phyloP scores from a whole-genome alignment of 768 basidiomycete species.

The Vararia minispora region DNA sequence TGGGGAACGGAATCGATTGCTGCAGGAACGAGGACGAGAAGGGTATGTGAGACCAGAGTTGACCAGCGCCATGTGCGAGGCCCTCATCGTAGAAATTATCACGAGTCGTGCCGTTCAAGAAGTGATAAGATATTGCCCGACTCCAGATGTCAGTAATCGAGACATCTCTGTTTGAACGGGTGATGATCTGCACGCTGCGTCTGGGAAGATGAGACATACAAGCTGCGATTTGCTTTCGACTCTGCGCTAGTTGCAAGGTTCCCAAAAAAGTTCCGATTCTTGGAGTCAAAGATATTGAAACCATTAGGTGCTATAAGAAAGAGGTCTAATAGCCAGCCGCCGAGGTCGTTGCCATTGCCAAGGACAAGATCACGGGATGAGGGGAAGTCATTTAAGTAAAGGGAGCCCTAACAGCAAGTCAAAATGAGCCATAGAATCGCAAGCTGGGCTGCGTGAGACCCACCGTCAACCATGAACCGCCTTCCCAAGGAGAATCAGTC shows the following conservation, averaged over 20 bases:
- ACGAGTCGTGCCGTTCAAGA: conserved; percentile 52
- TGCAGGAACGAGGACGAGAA: conserved; percentile 38
- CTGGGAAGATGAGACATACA: too few species aligned
- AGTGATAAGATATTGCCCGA: conserved; percentile 62
- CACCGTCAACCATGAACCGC: conserved; percentile 60
- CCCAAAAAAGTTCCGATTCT: conserved; percentile 43
- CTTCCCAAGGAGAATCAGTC: too few species aligned
- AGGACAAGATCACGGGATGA: conserved; percentile 43
- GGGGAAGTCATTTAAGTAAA: conserved; percentile 57
- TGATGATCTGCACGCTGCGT: too few species aligned
- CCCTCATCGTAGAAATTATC: conserved; percentile 49
- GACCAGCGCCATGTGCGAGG: conserved; percentile 56
- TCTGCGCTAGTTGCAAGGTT: conserved; percentile 42
- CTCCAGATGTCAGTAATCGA: conserved; percentile 53
- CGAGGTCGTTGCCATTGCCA: conserved; percentile 35
- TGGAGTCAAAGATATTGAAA: conserved; percentile 29
- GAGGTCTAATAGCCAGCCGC: conserved; percentile 48
- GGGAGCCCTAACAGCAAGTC: too few species aligned
- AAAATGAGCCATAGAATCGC: too few species aligned
- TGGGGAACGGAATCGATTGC: conserved; percentile 50
- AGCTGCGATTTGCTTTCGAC: conserved; percentile 40
- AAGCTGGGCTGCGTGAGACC: too few species aligned
- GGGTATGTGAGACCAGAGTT: conserved; percentile 52
- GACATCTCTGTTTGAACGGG: too few species aligned
- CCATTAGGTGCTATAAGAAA: conserved; percentile 45